Conservation (phyloP, 2,329 filamentous ascomycete genomes). For the Stagonosporopsis chrysanthemi region DNA sequence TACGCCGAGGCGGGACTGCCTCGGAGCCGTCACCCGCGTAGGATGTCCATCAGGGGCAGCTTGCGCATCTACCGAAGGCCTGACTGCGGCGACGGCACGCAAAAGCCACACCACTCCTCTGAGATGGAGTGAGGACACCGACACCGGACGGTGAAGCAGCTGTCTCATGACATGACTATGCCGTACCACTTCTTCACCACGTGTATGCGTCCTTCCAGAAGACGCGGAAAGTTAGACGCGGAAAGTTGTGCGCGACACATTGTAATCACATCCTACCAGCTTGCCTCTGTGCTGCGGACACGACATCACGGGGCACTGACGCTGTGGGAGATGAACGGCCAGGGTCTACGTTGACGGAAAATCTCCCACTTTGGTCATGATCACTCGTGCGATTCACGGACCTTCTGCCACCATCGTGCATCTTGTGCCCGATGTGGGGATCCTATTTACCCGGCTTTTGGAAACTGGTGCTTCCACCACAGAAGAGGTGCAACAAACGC, state of each 20-base stretch:
- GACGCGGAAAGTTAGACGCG: not conserved
- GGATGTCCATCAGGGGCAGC: conserved; percentile 27
- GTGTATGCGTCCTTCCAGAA: conserved; percentile 23
- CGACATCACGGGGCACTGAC: conserved; percentile 17
- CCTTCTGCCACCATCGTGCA: conserved; percentile 37
- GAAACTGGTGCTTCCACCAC: conserved; percentile 19
- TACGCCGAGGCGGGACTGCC: conserved; percentile 10
- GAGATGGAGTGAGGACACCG: not conserved
- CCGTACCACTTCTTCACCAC: conserved; percentile 29
- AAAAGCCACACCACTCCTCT: conserved; percentile 6
- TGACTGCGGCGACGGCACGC: conserved; percentile 22
- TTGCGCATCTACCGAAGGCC: conserved; percentile 27
- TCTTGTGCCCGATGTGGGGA: conserved; percentile 35
- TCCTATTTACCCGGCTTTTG: conserved; percentile 32
- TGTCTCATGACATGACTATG: conserved; percentile 14
- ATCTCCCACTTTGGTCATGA: conserved; percentile 33
- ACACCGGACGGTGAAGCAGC: conserved; percentile 7
- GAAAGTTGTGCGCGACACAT: not conserved
- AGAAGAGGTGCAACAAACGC: not conserved
- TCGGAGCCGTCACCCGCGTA: conserved; percentile 15
- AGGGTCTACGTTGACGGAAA: conserved; percentile 43
- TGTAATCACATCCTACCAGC: not conserved
- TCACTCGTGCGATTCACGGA: conserved; percentile 39
- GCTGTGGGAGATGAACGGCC: conserved; percentile 29
- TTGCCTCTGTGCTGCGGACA: conserved; percentile 6